Percentiles rank a stretch among this genome's conserved stretches.
phyloP scores from a whole-genome alignment of 208 protist genomes.

The Crithidia acanthocephali region DNA sequence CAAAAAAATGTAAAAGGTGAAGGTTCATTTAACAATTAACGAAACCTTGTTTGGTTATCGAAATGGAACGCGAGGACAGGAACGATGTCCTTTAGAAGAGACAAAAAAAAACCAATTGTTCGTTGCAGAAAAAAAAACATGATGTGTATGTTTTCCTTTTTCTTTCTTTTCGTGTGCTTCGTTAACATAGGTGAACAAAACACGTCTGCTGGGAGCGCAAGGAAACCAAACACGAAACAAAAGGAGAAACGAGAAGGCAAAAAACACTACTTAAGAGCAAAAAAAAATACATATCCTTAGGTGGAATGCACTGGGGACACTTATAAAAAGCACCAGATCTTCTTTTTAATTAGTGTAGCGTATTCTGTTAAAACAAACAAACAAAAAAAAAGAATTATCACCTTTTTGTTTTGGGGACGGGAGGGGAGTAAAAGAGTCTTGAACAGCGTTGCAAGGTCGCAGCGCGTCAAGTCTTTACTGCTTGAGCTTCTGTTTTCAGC shows the following conservation, averaged over 20 bases:
- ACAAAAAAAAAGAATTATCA: slow-evolving; percentile 3
- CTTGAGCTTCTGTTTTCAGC: too few species aligned
- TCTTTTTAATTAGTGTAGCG: slow-evolving; percentile 9
- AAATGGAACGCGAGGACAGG: slow-evolving; percentile 9
- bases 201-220: background rate
- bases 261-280: slow-evolving; percentile 11
- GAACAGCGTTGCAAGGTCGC: too few species aligned
- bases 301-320: slow-evolving; percentile 15
- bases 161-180: background rate
- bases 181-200: background rate
- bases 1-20: background rate
- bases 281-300: slow-evolving; percentile 17
- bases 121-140: background rate
- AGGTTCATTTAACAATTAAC: background rate
- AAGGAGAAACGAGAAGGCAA: slow-evolving; percentile 10
- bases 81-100: background rate
- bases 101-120: background rate
- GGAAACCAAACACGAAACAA: background rate
- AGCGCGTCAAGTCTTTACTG: too few species aligned
- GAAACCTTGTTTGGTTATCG: slow-evolving; percentile 4
- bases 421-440: slow-evolving; percentile 7
- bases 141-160: background rate
- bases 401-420: background rate
- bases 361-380: background rate
- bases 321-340: slow-evolving; percentile 9